Evolutionary conservation across 2,329 filamentous ascomycete species (phyloP).

Genomic region (Colletotrichum karsti): DNA sequence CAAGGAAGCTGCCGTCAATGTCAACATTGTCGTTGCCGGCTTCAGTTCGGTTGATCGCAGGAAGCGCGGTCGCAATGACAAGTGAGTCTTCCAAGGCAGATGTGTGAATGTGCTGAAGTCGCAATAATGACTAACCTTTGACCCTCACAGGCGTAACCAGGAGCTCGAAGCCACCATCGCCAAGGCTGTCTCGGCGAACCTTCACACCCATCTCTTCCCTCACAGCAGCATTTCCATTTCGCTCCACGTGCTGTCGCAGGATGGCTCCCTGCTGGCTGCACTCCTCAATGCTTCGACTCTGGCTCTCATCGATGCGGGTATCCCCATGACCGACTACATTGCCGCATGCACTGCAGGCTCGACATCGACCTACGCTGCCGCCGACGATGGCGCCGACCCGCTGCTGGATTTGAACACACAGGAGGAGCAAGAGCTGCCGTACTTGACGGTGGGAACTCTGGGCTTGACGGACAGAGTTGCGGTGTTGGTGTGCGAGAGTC

Average conservation of each 20-base stretch:
- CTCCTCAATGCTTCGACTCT: conserved; percentile 92
- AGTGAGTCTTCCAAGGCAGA: conserved; percentile 58
- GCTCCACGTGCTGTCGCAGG: conserved; percentile 87
- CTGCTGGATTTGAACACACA: conserved; percentile 80
- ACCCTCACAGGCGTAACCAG: conserved; percentile 70
- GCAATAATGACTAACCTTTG: background rate
- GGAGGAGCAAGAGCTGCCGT: conserved; percentile 89
- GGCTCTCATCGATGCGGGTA: conserved; percentile 91
- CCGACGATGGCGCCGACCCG: conserved; percentile 77
- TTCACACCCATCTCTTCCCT: conserved; percentile 90
- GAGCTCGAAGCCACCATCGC: conserved; percentile 85
- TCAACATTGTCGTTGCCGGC: conserved; percentile 85
- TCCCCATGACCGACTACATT: conserved; percentile 94
- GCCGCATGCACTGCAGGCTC: conserved; percentile 88
- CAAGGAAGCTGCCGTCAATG: conserved; percentile 74
- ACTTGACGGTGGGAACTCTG: conserved; percentile 84
- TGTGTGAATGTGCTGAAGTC: background rate
- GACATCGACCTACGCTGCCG: conserved; percentile 71
- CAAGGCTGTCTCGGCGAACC: conserved; percentile 77
- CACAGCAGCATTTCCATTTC: conserved; percentile 85
- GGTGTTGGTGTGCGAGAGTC: conserved; percentile 85
- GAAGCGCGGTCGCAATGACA: conserved; percentile 78
- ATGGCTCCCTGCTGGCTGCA: conserved; percentile 88
- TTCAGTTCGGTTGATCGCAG: conserved; percentile 90
- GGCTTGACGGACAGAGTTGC: conserved; percentile 79